These are phyloP conservation scores for Mortierella sp. DNA, from an alignment of 371 early-diverging fungal genomes.

Conservation along the genomic window DNA sequence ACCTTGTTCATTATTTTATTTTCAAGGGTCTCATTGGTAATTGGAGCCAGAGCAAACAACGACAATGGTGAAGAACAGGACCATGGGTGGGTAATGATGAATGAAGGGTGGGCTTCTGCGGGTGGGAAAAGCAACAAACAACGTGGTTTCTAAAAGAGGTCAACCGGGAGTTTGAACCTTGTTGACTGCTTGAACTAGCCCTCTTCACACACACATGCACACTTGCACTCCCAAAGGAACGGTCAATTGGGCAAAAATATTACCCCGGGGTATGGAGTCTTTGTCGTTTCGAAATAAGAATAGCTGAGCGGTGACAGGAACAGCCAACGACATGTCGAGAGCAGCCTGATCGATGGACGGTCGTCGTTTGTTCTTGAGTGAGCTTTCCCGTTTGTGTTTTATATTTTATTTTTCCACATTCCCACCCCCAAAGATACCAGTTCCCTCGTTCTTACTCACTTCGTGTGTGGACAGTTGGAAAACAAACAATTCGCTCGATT, in stretches of 20 bases:
- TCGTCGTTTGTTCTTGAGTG: background rate
- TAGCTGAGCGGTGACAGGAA: background rate
- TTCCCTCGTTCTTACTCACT: background rate
- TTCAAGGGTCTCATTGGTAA: background rate
- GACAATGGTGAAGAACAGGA: background rate
- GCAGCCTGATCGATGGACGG: background rate
- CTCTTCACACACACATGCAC: background rate
- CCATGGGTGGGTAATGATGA: background rate
- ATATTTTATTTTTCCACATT: constrained; percentile 4
- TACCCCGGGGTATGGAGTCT: background rate
- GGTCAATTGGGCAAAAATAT: background rate
- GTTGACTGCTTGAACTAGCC: background rate
- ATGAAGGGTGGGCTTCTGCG: background rate
- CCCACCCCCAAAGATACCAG: constrained; percentile 6
- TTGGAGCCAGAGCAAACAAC: background rate
- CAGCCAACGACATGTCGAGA: background rate
- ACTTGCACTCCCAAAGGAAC: background rate
- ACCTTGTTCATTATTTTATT: background rate
- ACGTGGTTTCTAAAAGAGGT: constrained; percentile 20
- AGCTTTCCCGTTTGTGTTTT: constrained; percentile 1
- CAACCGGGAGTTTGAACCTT: constrained; percentile 35
- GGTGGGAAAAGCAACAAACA: background rate
- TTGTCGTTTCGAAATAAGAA: background rate
- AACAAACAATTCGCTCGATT: background rate
- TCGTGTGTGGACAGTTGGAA: background rate